Evolutionary conservation across 768 basidiomycete species (phyloP).

Genomic region (Tulasnella sp.): DNA sequence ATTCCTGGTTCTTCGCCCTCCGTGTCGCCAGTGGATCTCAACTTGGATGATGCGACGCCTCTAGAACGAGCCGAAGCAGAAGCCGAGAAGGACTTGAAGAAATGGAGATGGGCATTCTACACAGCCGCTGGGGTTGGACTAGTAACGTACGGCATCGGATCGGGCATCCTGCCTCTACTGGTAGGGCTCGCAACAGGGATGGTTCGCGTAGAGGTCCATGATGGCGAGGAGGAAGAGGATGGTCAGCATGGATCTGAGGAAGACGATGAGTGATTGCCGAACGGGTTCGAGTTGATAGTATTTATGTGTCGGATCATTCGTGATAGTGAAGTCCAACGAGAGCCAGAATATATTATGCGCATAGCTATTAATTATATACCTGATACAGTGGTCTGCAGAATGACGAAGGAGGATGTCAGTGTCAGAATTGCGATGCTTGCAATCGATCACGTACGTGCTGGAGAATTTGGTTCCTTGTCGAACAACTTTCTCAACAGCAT

Average conservation of each 20-base stretch:
- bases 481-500: constrained; percentile 97
- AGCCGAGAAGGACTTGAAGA: background rate
- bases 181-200: background rate
- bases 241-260: background rate
- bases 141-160: background rate
- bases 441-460: constrained; percentile 58
- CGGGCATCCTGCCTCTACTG: background rate
- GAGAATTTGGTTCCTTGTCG: constrained; percentile 97
- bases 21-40: background rate
- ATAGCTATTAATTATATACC: constrained; percentile 65
- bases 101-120: constrained; percentile 2
- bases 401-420: constrained; percentile 9
- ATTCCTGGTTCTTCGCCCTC: background rate
- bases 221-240: background rate
- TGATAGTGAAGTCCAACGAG: background rate
- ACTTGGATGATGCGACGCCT: background rate
- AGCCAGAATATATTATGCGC: background rate
- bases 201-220: background rate
- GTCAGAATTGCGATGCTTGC: background rate
- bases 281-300: background rate
- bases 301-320: too few species aligned
- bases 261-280: background rate
- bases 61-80: background rate
- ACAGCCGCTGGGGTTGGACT: constrained; percentile 1
- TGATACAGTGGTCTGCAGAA: constrained; percentile 67